Conservation (phyloP, 805 yeast species). For the Pichia manshurica region DNA sequence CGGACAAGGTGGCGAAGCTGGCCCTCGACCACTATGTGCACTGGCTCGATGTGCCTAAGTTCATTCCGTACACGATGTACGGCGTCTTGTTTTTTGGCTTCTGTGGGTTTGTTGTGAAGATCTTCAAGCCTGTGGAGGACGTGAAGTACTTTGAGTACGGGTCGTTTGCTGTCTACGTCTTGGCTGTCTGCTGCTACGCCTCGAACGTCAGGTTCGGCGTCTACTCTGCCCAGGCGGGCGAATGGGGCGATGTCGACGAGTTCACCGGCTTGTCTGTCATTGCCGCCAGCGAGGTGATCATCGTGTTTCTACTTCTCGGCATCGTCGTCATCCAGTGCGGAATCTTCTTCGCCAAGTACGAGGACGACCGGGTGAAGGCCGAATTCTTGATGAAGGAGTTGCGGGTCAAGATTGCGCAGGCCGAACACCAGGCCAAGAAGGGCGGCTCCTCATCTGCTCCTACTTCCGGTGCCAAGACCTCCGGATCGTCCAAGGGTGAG, state of each 20-base stretch:
- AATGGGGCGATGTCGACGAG: slow-evolving; percentile 93
- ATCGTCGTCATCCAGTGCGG: slow-evolving; percentile 84
- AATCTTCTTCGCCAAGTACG: slow-evolving; percentile 64
- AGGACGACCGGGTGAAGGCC: slow-evolving; percentile 24
- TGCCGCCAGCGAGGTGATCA: slow-evolving; percentile 81
- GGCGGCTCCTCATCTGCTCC: neutral
- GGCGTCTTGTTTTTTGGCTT: slow-evolving; percentile 58
- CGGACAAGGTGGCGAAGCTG: slow-evolving; percentile 31
- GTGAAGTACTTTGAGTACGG: slow-evolving; percentile 88
- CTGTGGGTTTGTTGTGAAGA: slow-evolving; percentile 65
- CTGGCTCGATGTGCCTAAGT: slow-evolving; percentile 63
- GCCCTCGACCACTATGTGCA: slow-evolving; percentile 69
- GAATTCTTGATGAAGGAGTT: slow-evolving; percentile 25
- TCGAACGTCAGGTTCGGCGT: slow-evolving; percentile 83
- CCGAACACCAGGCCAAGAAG: slow-evolving; percentile 3
- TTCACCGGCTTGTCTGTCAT: slow-evolving; percentile 84
- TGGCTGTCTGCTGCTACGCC: slow-evolving; percentile 71
- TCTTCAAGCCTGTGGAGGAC: slow-evolving; percentile 84
- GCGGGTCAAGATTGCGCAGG: slow-evolving; percentile 16
- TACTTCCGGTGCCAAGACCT: neutral
- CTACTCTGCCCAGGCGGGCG: slow-evolving; percentile 57
- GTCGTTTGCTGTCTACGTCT: slow-evolving; percentile 64
- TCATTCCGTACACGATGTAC: slow-evolving; percentile 59
- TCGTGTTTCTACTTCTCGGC: slow-evolving; percentile 66
- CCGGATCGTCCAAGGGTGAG: slow-evolving; percentile 10